Conservation (phyloP, 352 stramenopile species). For the Phytophthora constricta region DNA sequence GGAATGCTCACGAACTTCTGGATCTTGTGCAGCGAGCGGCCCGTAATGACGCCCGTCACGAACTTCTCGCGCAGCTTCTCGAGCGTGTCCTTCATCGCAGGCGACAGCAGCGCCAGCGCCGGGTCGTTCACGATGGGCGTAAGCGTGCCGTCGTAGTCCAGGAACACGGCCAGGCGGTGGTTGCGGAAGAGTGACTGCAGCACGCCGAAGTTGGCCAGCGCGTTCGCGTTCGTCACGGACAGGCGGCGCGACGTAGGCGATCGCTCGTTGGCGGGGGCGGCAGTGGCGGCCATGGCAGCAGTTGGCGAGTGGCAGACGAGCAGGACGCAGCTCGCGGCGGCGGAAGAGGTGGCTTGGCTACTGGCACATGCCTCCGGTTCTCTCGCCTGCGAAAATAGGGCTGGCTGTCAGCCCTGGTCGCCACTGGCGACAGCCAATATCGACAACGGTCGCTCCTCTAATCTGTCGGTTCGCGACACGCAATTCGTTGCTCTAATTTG, state of each 20-base stretch:
- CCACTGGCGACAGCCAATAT: conserved; percentile 33
- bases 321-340: neutral
- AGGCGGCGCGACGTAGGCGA: conserved; percentile 41
- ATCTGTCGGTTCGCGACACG: no score
- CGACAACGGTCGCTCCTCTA: conserved; percentile 6
- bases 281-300: conserved; percentile 26
- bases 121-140: conserved; percentile 92
- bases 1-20: conserved; percentile 89
- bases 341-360: conserved; percentile 25
- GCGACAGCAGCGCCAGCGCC: conserved; percentile 67
- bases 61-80: conserved; percentile 82
- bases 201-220: conserved; percentile 70
- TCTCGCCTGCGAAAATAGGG: conserved; percentile 24
- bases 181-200: conserved; percentile 59
- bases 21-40: conserved; percentile 89
- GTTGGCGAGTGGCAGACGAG: conserved; percentile 5
- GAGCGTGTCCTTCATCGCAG: conserved; percentile 73
- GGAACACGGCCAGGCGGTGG: conserved; percentile 81
- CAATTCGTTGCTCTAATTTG: no score
- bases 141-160: conserved; percentile 92
- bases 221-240: conserved; percentile 78
- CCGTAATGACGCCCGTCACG: conserved; percentile 88
- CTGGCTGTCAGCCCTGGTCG: conserved; percentile 12
- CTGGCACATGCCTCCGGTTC: conserved; percentile 26
- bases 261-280: conserved; percentile 7